These are phyloP conservation scores for Globisporangium splendens DNA, from an alignment of 352 stramenopile species.

Conservation along the genomic window DNA sequence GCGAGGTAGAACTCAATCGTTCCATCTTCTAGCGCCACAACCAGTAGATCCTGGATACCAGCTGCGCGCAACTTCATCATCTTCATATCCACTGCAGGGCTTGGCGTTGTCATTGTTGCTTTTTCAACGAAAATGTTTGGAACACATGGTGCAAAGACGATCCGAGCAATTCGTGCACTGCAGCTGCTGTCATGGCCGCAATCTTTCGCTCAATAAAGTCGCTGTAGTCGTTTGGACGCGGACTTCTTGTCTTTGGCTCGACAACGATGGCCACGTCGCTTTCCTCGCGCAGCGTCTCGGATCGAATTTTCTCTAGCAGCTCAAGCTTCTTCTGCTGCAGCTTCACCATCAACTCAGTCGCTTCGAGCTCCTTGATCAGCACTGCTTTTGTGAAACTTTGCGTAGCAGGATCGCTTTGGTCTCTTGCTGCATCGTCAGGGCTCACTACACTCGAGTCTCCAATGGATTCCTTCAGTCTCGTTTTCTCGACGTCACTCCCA, in stretches of 20 bases:
- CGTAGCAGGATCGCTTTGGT: background rate
- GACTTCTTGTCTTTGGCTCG: background rate
- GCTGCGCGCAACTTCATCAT: constrained; percentile 30
- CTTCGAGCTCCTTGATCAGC: constrained; percentile 27
- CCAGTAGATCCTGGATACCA: constrained; percentile 30
- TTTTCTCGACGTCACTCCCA: background rate
- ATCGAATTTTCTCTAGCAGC: constrained; percentile 27
- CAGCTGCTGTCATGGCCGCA: constrained; percentile 9
- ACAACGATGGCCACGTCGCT: background rate
- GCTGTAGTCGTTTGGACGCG: background rate
- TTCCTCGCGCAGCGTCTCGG: background rate
- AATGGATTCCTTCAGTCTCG: background rate
- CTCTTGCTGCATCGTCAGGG: background rate
- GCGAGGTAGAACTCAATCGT: constrained; percentile 32
- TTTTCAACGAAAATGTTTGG: constrained; percentile 48
- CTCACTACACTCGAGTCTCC: too few relatives aligned
- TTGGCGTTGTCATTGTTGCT: constrained; percentile 4
- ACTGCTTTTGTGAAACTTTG: constrained; percentile 5
- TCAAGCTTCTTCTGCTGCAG: constrained; percentile 40
- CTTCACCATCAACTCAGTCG: constrained; percentile 36
- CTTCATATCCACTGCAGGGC: constrained; percentile 32
- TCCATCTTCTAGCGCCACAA: constrained; percentile 24
- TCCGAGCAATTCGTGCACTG: constrained; percentile 1
- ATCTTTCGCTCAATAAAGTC: constrained; percentile 16
- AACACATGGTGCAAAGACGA: background rate